Evolutionary conservation across 768 basidiomycete species (phyloP).

Genomic region (Tylopilus subfusipes): DNA sequence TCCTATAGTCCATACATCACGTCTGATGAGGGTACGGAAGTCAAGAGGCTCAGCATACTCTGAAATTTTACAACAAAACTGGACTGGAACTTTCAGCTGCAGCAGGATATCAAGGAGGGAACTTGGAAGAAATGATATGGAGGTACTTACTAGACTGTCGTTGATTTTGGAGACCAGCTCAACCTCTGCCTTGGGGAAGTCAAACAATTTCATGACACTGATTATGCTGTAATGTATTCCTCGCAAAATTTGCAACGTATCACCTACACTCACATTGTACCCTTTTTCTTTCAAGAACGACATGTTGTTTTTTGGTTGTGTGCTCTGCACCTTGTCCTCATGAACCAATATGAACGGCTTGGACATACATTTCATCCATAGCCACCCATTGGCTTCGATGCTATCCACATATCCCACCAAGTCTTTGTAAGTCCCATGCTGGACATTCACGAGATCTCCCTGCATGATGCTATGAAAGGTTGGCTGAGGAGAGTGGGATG

Average conservation of each 20-base stretch:
- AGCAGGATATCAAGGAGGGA: background rate
- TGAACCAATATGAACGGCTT: background rate
- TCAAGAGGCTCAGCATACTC: background rate
- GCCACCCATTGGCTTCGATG: background rate
- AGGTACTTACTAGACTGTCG: background rate
- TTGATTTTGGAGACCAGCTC: background rate
- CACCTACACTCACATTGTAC: background rate
- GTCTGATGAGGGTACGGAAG: background rate
- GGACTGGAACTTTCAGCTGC: background rate
- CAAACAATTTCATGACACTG: background rate
- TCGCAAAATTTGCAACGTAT: background rate
- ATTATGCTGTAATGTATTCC: background rate
- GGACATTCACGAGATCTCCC: background rate
- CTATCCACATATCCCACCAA: background rate
- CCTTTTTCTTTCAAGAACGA: background rate
- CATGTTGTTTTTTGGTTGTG: background rate
- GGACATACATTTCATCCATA: background rate
- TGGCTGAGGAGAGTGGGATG: too few relatives aligned
- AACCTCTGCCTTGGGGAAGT: background rate
- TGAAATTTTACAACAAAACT: background rate
- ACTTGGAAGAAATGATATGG: too few relatives aligned
- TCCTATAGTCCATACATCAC: background rate
- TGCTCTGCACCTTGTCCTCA: background rate
- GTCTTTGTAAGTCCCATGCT: background rate
- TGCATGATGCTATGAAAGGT: background rate